Percentiles rank a stretch among this genome's conserved stretches.
Conservation (phyloP, 768 basidiomycete species). For the Cystofilobasidium macerans region DNA sequence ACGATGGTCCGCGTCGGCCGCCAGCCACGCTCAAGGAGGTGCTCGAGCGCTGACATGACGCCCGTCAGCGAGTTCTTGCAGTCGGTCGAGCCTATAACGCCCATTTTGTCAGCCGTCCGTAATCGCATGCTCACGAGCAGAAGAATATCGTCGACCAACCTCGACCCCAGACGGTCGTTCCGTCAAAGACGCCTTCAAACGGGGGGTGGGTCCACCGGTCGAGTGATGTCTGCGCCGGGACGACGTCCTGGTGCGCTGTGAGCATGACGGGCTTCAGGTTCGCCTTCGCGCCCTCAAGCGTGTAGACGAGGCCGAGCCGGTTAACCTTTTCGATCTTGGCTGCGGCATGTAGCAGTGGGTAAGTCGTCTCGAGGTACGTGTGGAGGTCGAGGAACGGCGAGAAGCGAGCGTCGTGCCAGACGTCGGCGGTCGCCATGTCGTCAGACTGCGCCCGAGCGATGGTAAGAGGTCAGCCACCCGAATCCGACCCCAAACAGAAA, state of each 20-base stretch:
- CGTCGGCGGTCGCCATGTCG: slow-evolving; percentile 13
- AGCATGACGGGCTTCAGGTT: slow-evolving; percentile 25
- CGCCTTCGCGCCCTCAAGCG: slow-evolving; percentile 5
- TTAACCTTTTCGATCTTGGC: slow-evolving; percentile 17
- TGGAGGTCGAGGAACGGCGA: slow-evolving; percentile 14
- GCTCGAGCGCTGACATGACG: slow-evolving; percentile 18
- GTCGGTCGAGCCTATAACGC: slow-evolving; percentile 9
- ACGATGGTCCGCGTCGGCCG: slow-evolving; percentile 10
- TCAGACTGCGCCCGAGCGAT: slow-evolving; percentile 9
- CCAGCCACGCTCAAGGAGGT: slow-evolving; percentile 17
- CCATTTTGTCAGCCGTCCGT: no score
- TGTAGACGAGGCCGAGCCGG: slow-evolving; percentile 21
- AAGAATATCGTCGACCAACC: no score
- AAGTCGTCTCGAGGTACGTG: slow-evolving; percentile 15
- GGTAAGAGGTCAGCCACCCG: neutral
- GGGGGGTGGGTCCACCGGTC: slow-evolving; percentile 27
- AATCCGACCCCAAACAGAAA: neutral
- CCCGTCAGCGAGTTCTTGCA: slow-evolving; percentile 23
- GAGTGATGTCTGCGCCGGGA: slow-evolving; percentile 22
- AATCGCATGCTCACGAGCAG: no score
- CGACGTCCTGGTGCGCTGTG: slow-evolving; percentile 14
- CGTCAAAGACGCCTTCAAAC: slow-evolving; percentile 15
- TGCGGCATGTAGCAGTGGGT: slow-evolving; percentile 14
- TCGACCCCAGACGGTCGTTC: slow-evolving; percentile 16
- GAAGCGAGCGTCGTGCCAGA: slow-evolving; percentile 17